A percentile compares a stretch with the other conserved stretches of the same genome.
Conservation (phyloP, 202 grass and related monocot species). For the Schoenoplectus triqueter region DNA sequence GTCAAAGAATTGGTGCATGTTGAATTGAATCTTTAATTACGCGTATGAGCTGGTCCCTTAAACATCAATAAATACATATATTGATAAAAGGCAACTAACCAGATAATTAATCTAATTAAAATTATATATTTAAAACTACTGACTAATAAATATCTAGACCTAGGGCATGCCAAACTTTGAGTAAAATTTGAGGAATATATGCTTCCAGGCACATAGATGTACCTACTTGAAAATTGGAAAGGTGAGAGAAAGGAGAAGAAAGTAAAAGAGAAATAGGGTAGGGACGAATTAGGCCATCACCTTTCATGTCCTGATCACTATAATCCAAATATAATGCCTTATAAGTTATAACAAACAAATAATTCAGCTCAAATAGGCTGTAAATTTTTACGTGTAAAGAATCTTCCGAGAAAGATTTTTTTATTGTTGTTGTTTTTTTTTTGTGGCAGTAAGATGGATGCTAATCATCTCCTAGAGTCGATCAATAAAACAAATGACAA, state of each 20-base stretch:
- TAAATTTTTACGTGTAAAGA: not conserved
- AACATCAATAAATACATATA: too few relatives aligned
- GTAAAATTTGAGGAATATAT: not conserved
- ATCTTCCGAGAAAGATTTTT: not conserved
- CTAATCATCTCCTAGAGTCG: not conserved
- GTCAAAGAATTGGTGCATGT: too few relatives aligned
- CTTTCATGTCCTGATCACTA: not conserved
- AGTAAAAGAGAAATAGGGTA: constrained; percentile 4
- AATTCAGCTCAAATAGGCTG: constrained; percentile 10
- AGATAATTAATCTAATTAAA: too few relatives aligned
- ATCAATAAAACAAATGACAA: not conserved
- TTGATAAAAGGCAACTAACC: too few relatives aligned
- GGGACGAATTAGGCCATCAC: not conserved
- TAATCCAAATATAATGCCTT: constrained; percentile 22
- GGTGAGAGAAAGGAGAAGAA: not conserved
- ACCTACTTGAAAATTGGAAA: constrained; percentile 9
- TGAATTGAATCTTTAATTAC: too few relatives aligned
- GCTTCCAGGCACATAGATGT: not conserved
- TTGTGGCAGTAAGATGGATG: too few relatives aligned
- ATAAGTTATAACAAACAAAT: not conserved
- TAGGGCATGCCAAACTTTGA: not conserved
- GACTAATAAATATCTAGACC: too few relatives aligned
- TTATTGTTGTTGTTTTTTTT: too few relatives aligned
- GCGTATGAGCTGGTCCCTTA: too few relatives aligned
- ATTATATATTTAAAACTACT: too few relatives aligned